Evolutionary conservation across 345 rosid species (phyloP).

Genomic region (Gossypioides kirkii): DNA sequence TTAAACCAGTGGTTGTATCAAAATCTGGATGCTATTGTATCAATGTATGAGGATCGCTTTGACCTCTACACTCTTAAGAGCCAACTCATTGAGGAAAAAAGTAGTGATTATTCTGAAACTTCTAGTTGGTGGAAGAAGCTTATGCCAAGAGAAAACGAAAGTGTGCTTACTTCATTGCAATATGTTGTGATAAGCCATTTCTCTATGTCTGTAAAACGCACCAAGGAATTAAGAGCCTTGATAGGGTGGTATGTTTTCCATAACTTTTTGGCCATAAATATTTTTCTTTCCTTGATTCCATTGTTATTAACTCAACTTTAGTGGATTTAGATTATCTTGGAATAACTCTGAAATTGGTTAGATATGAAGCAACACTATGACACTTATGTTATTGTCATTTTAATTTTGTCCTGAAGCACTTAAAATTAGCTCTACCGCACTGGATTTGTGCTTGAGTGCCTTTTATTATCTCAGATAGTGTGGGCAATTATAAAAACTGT

Average conservation of each 20-base stretch:
- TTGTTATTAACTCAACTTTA: neutral
- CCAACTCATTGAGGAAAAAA: slow-evolving; percentile 37
- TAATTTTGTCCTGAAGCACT: neutral
- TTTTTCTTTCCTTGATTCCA: slow-evolving; percentile 13
- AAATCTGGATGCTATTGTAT: slow-evolving; percentile 76
- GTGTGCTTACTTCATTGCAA: slow-evolving; percentile 30
- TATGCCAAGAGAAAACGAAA: slow-evolving; percentile 30
- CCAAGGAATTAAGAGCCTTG: slow-evolving; percentile 79
- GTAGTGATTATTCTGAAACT: slow-evolving; percentile 32
- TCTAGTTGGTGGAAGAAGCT: slow-evolving; percentile 67
- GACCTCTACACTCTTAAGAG: slow-evolving; percentile 62
- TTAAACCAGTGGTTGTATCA: slow-evolving; percentile 85
- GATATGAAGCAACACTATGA: neutral
- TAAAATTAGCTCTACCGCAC: neutral
- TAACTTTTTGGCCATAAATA: slow-evolving; percentile 14
- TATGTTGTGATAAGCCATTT: slow-evolving; percentile 44
- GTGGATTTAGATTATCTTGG: slow-evolving; percentile 6
- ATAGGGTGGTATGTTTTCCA: slow-evolving; percentile 69
- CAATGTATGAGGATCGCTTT: slow-evolving; percentile 92
- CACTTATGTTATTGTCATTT: neutral
- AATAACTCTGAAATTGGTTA: neutral
- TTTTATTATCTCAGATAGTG: neutral
- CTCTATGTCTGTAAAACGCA: slow-evolving; percentile 70
- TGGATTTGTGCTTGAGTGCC: neutral
- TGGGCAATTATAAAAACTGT: neutral